Percentiles rank a stretch among this genome's conserved stretches.
Evolutionary conservation across 2,329 filamentous ascomycete genomes (phyloP).

Genomic region (Lasiodiplodia sp.): DNA sequence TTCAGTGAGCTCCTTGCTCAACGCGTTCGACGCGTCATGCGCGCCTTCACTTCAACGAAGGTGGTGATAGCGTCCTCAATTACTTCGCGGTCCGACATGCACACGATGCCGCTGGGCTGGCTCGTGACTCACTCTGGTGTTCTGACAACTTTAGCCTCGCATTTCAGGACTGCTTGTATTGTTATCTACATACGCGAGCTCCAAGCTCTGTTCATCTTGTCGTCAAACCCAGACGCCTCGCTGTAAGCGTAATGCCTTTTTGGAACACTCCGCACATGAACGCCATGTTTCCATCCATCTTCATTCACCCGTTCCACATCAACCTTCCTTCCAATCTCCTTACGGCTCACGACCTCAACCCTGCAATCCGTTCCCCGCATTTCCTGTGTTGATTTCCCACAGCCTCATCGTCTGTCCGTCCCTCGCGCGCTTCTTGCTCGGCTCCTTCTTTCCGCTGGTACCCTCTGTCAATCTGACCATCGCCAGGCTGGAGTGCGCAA

Average conservation of each 20-base stretch:
- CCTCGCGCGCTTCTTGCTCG: slow-evolving; percentile 23
- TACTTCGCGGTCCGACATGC: no score
- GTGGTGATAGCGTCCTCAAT: no score
- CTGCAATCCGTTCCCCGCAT: not conserved
- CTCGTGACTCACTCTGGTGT: not conserved
- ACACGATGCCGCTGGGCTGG: no score
- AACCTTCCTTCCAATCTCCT: not conserved
- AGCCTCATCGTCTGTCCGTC: slow-evolving; percentile 27
- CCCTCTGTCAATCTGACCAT: slow-evolving; percentile 53
- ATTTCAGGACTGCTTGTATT: not conserved
- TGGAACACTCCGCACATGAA: not conserved
- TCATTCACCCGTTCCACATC: not conserved
- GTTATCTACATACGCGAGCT: slow-evolving; percentile 13
- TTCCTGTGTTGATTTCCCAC: slow-evolving; percentile 20
- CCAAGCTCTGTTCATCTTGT: not conserved
- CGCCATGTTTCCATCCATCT: not conserved
- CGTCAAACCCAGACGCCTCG: slow-evolving; percentile 23
- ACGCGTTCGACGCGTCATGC: no score
- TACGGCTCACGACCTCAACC: not conserved
- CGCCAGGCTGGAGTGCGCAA: slow-evolving; percentile 79
- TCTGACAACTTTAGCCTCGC: not conserved
- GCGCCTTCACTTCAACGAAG: no score
- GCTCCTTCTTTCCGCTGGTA: slow-evolving; percentile 15
- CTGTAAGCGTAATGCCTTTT: slow-evolving; percentile 17
- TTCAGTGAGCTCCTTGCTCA: no score